Evolutionary conservation across 176 grass and related monocot species (phyloP).

Genomic region (Ampelocalamus luodianensis): DNA sequence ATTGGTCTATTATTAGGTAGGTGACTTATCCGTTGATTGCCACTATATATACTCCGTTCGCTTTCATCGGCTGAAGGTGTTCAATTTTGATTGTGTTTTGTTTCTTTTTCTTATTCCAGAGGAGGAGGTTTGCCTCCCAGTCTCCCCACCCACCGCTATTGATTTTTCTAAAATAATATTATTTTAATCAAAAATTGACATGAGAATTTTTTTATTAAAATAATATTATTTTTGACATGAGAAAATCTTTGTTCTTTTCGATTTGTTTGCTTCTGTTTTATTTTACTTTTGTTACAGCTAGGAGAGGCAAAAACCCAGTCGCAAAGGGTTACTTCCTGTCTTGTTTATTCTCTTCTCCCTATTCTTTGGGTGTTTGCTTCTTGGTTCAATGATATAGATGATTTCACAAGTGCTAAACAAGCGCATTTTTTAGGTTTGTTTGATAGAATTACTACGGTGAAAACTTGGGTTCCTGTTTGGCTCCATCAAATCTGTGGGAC

Average conservation of each 20-base stretch:
- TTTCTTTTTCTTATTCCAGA: too few species aligned
- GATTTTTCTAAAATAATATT: too few species aligned
- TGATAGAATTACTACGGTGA: neutral
- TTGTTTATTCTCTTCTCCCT: neutral
- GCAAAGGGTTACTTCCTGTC: conserved; percentile 2
- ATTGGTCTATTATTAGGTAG: too few species aligned
- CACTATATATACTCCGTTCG: too few species aligned
- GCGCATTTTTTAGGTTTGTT: neutral
- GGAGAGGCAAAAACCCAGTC: conserved; percentile 3
- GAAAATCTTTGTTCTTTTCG: conserved; percentile 5
- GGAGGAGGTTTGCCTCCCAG: too few species aligned
- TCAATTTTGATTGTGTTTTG: too few species aligned
- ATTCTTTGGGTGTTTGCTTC: neutral
- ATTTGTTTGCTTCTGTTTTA: neutral
- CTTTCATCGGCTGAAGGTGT: too few species aligned
- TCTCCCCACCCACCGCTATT: too few species aligned
- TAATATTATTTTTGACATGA: too few species aligned
- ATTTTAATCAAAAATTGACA: too few species aligned
- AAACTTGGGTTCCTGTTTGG: neutral
- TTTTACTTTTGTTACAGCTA: neutral
- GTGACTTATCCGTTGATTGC: too few species aligned
- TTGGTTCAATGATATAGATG: neutral
- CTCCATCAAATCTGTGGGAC: neutral
- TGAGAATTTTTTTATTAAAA: too few species aligned
- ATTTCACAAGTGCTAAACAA: neutral